Evolutionary conservation across 2,329 filamentous ascomycete species (phyloP).

Genomic region (Plectosphaerella sp.): DNA sequence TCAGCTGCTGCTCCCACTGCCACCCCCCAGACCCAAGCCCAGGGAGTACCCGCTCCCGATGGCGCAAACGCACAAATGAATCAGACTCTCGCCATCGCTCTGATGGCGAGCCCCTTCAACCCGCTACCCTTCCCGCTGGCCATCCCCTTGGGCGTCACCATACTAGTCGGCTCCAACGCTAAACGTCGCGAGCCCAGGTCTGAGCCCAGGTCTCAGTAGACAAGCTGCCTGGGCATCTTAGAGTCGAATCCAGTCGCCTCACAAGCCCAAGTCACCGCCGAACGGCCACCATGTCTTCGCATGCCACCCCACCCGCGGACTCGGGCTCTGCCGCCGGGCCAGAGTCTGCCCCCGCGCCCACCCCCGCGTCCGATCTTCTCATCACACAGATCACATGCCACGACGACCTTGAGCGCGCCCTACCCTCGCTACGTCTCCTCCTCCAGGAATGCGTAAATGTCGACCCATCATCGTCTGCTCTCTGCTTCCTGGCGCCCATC

Average conservation of each 20-base stretch:
- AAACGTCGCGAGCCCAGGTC: not conserved
- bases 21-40: not conserved
- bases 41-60: not conserved
- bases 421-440: conserved; percentile 14
- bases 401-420: conserved; percentile 7
- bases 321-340: no score
- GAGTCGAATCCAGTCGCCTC: not conserved
- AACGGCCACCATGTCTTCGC: no score
- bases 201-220: not conserved
- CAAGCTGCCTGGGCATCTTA: not conserved
- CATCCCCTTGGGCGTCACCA: conserved; percentile 14
- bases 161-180: conserved; percentile 8
- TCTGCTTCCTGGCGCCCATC: conserved; percentile 21
- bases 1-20: not conserved
- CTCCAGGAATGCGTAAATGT: conserved; percentile 21
- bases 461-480: conserved; percentile 18
- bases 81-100: conserved; percentile 15
- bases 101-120: conserved; percentile 16
- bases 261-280: no score
- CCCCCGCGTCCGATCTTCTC: not conserved
- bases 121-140: conserved; percentile 16
- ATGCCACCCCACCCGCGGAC: no score
- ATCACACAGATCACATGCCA: conserved; percentile 2
- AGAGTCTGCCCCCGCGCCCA: not conserved
- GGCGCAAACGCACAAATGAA: conserved; percentile 17